Evolutionary conservation across 768 basidiomycete genomes (phyloP).

Genomic region (Phylloporus arenicola): DNA sequence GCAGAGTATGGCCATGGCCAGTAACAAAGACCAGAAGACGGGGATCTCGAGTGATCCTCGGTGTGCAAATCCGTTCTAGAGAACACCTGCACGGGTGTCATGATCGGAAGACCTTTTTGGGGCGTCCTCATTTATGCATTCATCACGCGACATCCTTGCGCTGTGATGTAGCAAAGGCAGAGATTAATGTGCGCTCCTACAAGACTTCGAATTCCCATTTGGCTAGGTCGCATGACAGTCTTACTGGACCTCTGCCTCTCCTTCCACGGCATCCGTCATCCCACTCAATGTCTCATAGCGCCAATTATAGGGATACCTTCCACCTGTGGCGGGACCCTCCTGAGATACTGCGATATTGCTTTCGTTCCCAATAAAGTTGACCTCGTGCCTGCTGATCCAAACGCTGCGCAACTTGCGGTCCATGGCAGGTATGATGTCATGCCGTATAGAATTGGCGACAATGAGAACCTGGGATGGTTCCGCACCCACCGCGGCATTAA

Average conservation of each 20-base stretch:
- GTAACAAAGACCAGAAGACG: not conserved
- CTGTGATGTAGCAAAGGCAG: not conserved
- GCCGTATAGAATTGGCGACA: conserved; percentile 62
- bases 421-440: conserved; percentile 63
- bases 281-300: conserved; percentile 55
- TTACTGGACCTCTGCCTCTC: not conserved
- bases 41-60: not conserved
- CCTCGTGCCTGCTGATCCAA: conserved; percentile 54
- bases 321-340: conserved; percentile 13
- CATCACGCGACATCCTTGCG: not conserved
- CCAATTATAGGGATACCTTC: conserved; percentile 39
- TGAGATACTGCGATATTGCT: conserved; percentile 29
- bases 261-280: conserved; percentile 55
- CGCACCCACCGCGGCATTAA: conserved; percentile 2
- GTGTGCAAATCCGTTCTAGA: not conserved
- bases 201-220: not conserved
- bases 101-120: not conserved
- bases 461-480: conserved; percentile 48
- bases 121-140: not conserved
- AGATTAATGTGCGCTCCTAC: not conserved
- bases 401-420: conserved; percentile 51
- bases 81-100: not conserved
- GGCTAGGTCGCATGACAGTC: not conserved
- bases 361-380: conserved; percentile 29
- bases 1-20: not conserved